phyloP scores from a whole-genome alignment of 2,329 filamentous ascomycete species.

The Neonectria sp. region DNA sequence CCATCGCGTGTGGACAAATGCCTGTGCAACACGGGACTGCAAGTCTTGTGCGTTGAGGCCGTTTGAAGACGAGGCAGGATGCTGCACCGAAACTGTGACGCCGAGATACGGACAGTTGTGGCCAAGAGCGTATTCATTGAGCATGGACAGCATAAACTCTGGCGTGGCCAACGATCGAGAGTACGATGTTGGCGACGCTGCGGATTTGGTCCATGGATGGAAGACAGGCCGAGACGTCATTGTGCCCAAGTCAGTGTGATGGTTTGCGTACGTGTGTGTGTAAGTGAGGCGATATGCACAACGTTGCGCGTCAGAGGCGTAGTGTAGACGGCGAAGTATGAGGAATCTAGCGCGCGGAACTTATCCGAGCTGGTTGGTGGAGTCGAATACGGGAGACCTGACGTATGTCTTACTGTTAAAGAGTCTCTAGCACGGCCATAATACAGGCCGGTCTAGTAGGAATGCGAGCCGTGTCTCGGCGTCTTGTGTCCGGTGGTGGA shows the following conservation, averaged over 20 bases:
- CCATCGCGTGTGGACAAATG: slow-evolving; percentile 15
- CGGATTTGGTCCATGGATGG: slow-evolving; percentile 23
- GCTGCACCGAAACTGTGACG: slow-evolving; percentile 6
- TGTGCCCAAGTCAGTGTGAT: not conserved
- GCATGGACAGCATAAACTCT: slow-evolving; percentile 28
- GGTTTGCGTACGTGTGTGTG: not conserved
- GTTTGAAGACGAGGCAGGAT: not conserved
- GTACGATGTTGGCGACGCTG: not conserved
- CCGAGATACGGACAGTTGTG: slow-evolving; percentile 25
- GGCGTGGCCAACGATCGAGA: slow-evolving; percentile 21
- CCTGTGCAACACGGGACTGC: not conserved
- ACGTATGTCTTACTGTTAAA: no score
- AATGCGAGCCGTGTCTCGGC: not conserved
- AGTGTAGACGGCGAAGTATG: not conserved
- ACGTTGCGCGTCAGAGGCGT: no score
- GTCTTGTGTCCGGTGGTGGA: not conserved
- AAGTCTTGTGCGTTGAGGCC: not conserved
- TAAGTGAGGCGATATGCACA: not conserved
- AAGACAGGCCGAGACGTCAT: slow-evolving; percentile 17
- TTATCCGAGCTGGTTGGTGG: not conserved
- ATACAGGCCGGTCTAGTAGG: no score
- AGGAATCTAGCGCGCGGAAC: not conserved
- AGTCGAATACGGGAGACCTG: no score
- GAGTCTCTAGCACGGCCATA: no score
- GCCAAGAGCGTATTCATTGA: slow-evolving; percentile 21